Evolutionary conservation across 257 asterid genomes (phyloP).

Genomic region (Solanum chmielewskii): DNA sequence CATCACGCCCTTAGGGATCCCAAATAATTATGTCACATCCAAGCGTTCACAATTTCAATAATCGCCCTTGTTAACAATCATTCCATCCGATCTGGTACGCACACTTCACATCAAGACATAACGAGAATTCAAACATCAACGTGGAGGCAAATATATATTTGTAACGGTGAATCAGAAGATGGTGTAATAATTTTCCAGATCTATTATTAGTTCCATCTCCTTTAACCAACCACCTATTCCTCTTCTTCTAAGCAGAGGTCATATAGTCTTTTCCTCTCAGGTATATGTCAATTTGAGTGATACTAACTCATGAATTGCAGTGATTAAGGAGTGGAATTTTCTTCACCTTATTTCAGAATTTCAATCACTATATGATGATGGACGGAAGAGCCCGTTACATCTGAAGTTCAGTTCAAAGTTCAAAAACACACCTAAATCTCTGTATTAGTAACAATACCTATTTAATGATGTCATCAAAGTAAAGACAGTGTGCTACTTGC

Average conservation of each 20-base stretch:
- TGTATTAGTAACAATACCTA: background rate
- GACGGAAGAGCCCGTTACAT: background rate
- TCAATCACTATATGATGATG: background rate
- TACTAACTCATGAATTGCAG: background rate
- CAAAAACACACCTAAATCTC: background rate
- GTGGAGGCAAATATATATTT: background rate
- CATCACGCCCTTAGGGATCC: background rate
- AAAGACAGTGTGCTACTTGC: background rate
- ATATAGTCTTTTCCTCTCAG: background rate
- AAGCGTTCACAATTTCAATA: background rate
- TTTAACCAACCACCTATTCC: background rate
- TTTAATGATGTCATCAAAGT: background rate
- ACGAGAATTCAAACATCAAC: background rate
- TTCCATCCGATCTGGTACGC: background rate
- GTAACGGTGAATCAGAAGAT: background rate
- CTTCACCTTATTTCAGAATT: background rate
- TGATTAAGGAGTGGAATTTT: background rate
- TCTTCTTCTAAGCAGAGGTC: background rate
- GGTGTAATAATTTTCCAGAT: background rate
- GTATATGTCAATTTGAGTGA: background rate
- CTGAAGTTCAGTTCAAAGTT: background rate
- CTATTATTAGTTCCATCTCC: background rate
- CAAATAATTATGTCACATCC: background rate
- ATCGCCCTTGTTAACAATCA: background rate
- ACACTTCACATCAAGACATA: background rate